A percentile compares a stretch with the other conserved stretches of the same genome.
Conservation (phyloP, 768 basidiomycete species). For the Hypholoma fasciculare region DNA sequence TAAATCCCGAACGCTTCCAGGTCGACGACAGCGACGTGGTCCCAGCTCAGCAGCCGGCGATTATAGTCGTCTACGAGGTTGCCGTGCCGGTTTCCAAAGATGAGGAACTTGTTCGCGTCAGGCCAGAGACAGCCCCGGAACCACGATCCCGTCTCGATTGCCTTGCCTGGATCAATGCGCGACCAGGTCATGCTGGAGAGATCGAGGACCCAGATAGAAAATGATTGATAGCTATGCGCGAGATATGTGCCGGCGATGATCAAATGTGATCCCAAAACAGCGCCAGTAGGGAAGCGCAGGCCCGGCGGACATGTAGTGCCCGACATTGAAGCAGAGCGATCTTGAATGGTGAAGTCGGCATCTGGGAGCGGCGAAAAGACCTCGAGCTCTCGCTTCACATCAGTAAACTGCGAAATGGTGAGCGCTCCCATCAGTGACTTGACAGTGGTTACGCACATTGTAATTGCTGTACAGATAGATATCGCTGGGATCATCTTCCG, state of each 20-base stretch:
- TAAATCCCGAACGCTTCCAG: constrained; percentile 97
- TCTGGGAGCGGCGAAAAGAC: constrained; percentile 82
- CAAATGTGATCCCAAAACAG: constrained; percentile 86
- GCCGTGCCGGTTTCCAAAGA: constrained; percentile 88
- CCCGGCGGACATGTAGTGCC: constrained; percentile 88
- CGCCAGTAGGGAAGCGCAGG: constrained; percentile 93
- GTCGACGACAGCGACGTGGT: constrained; percentile 88
- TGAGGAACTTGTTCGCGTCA: constrained; percentile 79
- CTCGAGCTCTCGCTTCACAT: constrained; percentile 94
- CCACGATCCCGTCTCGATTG: constrained; percentile 89
- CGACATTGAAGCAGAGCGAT: constrained; percentile 80
- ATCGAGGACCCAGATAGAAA: constrained; percentile 96
- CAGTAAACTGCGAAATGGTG: constrained; percentile 65
- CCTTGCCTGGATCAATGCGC: constrained; percentile 85
- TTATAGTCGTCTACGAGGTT: constrained; percentile 94
- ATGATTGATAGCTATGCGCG: constrained; percentile 91
- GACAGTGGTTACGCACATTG: constrained; percentile 59
- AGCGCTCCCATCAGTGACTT: background rate
- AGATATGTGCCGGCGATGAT: constrained; percentile 96
- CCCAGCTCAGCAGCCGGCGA: constrained; percentile 86
- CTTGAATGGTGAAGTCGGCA: constrained; percentile 74
- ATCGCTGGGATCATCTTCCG: constrained; percentile 77
- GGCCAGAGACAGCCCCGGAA: constrained; percentile 90
- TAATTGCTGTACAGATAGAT: constrained; percentile 95
- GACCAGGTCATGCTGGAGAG: constrained; percentile 82